Evolutionary conservation across 768 basidiomycete species (phyloP), one percentile per base, ranked within the genome.

Genomic region (Cytidiella melzeri): DNA sequence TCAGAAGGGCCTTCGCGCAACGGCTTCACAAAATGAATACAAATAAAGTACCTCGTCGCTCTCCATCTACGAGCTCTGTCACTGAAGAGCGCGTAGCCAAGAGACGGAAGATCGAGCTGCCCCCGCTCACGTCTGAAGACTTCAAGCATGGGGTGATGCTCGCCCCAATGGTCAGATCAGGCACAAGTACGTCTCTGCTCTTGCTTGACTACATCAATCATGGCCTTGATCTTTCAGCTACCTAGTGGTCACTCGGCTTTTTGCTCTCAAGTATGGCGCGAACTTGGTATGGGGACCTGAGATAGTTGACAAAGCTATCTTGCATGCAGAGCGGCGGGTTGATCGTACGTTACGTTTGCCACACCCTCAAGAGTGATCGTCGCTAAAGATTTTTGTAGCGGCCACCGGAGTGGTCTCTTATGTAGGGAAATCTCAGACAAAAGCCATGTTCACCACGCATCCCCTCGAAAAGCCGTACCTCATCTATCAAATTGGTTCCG

Each of bases 161-260:
- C n/a, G 95, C 96, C 2, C 96, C 96, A 1, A 99, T 99, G 96
- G 96, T 99, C 45, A 80, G 93, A 61, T 95, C 91, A 50, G 91
- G 93, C 52, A 85, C 86, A 55, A 67, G 90, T 92, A 67, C 60
- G 87, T 77, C 37, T 34, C 18, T 45, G 13, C 20, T 13, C 25
- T 41, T 9, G 43, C 36, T 1, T 15, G 10, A 48, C 40, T 48
- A 50, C 25, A 57, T 53, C 47, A 57, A 52, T 18, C 30, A 34
- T 34, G 9, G 7, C 46, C 38, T 43, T 55, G 48, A 26, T 57
- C 26, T 62, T 58, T 62, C 28, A n/a, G n/a, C n/a, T n/a, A n/a
- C n/a, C 15, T 43, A 94, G 92, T 94, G 21, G 91, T 90, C 0
- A 92, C 87, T 27, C 81, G 92, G 23, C 65, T 95, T 5, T 83